phyloP scores from a whole-genome alignment of 495 filamentous ascomycete species.

The Aspergillus bertholletiae region DNA sequence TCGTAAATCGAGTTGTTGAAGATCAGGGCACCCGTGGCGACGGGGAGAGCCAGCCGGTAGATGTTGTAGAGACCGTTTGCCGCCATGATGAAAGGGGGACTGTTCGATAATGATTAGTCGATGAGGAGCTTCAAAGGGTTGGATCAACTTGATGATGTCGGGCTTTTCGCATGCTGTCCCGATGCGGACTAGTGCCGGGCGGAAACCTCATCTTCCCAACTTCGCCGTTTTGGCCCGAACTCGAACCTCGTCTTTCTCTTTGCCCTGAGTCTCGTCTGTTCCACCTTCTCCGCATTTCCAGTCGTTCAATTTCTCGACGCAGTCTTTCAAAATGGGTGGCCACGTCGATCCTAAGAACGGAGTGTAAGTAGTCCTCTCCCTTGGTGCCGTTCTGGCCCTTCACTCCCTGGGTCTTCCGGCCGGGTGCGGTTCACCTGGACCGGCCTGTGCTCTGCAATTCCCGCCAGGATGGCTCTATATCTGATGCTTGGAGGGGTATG shows the following conservation, averaged over 20 bases:
- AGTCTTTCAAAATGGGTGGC: constrained; percentile 64
- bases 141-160: constrained; percentile 22
- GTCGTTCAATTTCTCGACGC: constrained; percentile 16
- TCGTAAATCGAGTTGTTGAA: constrained; percentile 86
- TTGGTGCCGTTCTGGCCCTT: constrained; percentile 8
- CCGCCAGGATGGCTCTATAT: not conserved
- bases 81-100: constrained; percentile 49
- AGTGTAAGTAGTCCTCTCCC: constrained; percentile 56
- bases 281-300: constrained; percentile 13
- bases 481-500: not conserved
- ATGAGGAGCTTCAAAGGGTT: constrained; percentile 4
- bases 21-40: constrained; percentile 57
- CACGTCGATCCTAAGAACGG: constrained; percentile 59
- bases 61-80: constrained; percentile 54
- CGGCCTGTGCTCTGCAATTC: not conserved
- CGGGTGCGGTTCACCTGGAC: constrained; percentile 8
- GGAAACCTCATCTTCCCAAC: constrained; percentile 22
- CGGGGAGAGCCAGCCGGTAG: constrained; percentile 70
- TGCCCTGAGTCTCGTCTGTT: constrained; percentile 1
- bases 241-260: constrained; percentile 26
- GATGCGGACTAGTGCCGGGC: constrained; percentile 40
- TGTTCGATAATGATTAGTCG: constrained; percentile 12
- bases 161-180: constrained; percentile 41
- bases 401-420: constrained; percentile 15
- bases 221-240: constrained; percentile 29